phyloP scores from a whole-genome alignment of 345 rosid genomes.

The Anastatica hierochuntica region DNA sequence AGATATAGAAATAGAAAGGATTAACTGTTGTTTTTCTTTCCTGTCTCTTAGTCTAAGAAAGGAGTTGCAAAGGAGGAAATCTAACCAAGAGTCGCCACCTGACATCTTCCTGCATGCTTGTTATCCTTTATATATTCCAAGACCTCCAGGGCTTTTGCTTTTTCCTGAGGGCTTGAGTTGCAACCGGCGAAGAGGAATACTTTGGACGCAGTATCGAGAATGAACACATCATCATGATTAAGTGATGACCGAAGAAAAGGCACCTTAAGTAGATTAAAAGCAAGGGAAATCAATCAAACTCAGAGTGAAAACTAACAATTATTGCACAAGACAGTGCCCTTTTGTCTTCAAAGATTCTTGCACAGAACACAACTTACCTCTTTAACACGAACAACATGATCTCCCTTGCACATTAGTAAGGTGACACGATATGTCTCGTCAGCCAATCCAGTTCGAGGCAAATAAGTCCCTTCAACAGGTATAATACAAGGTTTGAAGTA shows the following conservation, averaged over 20 bases:
- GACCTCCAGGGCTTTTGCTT: conserved; percentile 88
- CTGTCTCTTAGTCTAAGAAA: neutral
- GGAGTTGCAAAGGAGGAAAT: neutral
- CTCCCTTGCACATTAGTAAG: conserved; percentile 66
- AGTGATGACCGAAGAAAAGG: conserved; percentile 72
- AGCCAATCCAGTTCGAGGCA: conserved; percentile 27
- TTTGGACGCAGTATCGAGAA: conserved; percentile 78
- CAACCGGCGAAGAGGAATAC: conserved; percentile 75
- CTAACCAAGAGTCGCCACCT: conserved; percentile 72
- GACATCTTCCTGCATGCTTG: conserved; percentile 67
- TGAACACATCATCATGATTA: conserved; percentile 67
- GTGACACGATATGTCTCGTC: conserved; percentile 38
- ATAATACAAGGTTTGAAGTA: conserved; percentile 82
- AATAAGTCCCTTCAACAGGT: conserved; percentile 57
- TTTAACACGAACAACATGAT: conserved; percentile 71
- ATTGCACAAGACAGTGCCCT: neutral
- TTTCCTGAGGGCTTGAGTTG: conserved; percentile 74
- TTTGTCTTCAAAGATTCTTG: too few species aligned
- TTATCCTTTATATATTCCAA: conserved; percentile 56
- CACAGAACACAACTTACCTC: conserved; percentile 50
- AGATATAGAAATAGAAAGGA: conserved; percentile 18
- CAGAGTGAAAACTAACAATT: conserved; percentile 5
- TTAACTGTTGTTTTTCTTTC: conserved; percentile 1
- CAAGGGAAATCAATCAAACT: conserved; percentile 1
- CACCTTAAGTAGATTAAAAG: conserved; percentile 40